These are phyloP conservation scores for Corylus heterophylla DNA, from an alignment of 306 rosid genomes.

Conservation along the genomic window DNA sequence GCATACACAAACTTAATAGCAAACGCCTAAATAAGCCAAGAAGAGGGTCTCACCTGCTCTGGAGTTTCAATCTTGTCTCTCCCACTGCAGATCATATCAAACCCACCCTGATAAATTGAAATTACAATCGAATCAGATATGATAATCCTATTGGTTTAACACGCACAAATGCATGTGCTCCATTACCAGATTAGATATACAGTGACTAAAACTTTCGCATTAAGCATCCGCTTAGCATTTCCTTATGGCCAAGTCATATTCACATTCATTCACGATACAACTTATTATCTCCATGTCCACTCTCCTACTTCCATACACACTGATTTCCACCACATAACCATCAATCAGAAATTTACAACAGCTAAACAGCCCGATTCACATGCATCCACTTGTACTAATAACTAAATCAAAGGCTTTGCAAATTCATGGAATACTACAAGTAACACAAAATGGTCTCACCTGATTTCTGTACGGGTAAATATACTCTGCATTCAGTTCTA, in stretches of 20 bases:
- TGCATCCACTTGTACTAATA: not conserved
- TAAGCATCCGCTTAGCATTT: not conserved
- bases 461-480: slow-evolving; percentile 95
- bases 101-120: slow-evolving; percentile 78
- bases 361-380: not conserved
- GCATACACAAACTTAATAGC: slow-evolving; percentile 9
- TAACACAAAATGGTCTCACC: slow-evolving; percentile 36
- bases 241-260: slow-evolving; percentile 39
- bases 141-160: slow-evolving; percentile 4
- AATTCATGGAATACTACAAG: not conserved
- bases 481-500: slow-evolving; percentile 68
- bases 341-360: not conserved
- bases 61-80: slow-evolving; percentile 99
- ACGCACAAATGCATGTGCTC: not conserved
- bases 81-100: slow-evolving; percentile 98
- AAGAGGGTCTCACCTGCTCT: slow-evolving; percentile 70
- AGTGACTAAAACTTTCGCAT: not conserved
- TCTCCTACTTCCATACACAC: not conserved
- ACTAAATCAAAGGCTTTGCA: not conserved
- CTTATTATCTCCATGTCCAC: not conserved
- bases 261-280: not conserved
- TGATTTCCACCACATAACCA: not conserved
- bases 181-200: not conserved
- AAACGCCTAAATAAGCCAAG: slow-evolving; percentile 8
- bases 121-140: not conserved